Conservation (phyloP, 2,329 filamentous ascomycete genomes). For the Pyrenophora tritici-repentis region DNA sequence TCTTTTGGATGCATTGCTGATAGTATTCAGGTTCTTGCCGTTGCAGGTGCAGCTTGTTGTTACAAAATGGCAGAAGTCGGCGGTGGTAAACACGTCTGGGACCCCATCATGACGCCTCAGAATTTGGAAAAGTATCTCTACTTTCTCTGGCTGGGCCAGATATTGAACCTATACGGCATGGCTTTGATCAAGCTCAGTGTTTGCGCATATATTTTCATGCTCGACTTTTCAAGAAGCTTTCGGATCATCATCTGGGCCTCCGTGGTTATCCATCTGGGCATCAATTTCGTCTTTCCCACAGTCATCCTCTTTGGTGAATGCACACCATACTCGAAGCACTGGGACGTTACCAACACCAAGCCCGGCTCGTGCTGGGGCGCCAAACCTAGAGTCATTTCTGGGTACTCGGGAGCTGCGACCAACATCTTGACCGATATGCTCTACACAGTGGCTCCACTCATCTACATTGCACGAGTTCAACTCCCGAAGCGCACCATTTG, state of each 20-base stretch:
- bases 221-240: conserved; percentile 31
- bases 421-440: conserved; percentile 35
- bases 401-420: conserved; percentile 31
- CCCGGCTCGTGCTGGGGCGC: conserved; percentile 31
- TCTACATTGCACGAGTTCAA: conserved; percentile 32
- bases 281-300: conserved; percentile 32
- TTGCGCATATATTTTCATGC: conserved; percentile 33
- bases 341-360: conserved; percentile 25
- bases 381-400: conserved; percentile 31
- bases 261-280: conserved; percentile 23
- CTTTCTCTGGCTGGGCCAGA: conserved; percentile 29
- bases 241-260: conserved; percentile 30
- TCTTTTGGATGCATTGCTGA: conserved; percentile 1
- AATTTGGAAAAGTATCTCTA: conserved; percentile 25
- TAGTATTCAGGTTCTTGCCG: conserved; percentile 21
- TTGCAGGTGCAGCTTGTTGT: conserved; percentile 23
- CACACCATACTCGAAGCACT: conserved; percentile 29
- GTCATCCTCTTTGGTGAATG: conserved; percentile 32
- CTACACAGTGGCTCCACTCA: conserved; percentile 29
- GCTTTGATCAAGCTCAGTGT: conserved; percentile 37
- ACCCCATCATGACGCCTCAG: conserved; percentile 26
- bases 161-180: conserved; percentile 36
- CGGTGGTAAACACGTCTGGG: conserved; percentile 31
- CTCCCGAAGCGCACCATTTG: conserved; percentile 31
- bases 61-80: conserved; percentile 30